A percentile compares a stretch with the other conserved stretches of the same genome.
phyloP scores from a whole-genome alignment of 495 filamentous ascomycete genomes.

The Filosporella fistucella region DNA sequence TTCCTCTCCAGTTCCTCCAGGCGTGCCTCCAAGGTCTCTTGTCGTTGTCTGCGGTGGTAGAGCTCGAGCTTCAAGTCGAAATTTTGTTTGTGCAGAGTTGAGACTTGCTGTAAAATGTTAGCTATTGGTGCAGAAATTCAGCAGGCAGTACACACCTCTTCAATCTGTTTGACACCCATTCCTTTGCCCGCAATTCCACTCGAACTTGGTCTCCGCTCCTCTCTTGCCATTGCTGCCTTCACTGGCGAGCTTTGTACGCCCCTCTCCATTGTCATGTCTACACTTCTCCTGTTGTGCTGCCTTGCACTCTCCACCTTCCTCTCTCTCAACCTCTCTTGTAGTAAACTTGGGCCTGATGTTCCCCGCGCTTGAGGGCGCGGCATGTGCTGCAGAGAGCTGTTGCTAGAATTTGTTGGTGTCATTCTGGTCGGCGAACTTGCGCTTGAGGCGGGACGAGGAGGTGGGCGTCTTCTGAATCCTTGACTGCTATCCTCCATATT shows the following conservation, averaged over 20 bases:
- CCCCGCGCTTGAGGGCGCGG: not conserved
- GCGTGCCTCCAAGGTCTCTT: conserved; percentile 51
- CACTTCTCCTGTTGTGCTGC: conserved; percentile 21
- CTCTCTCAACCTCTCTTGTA: conserved; percentile 47
- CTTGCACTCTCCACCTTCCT: conserved; percentile 42
- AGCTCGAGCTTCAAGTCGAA: conserved; percentile 88
- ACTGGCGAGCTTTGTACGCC: conserved; percentile 24
- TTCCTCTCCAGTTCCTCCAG: conserved; percentile 54
- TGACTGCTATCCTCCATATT: conserved; percentile 1
- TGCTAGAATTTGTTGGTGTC: conserved; percentile 31
- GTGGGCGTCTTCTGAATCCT: not conserved
- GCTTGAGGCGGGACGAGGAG: not conserved
- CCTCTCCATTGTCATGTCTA: conserved; percentile 6
- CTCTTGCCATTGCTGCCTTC: conserved; percentile 5
- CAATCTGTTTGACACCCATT: conserved; percentile 28
- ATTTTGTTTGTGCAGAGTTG: conserved; percentile 76
- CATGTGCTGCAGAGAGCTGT: conserved; percentile 14
- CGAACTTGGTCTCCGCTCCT: conserved; percentile 26
- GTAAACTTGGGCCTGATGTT: conserved; percentile 33
- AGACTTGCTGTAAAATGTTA: conserved; percentile 39
- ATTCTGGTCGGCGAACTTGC: conserved; percentile 14
- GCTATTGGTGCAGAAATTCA: conserved; percentile 24
- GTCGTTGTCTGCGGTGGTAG: conserved; percentile 62
- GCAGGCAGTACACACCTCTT: conserved; percentile 27
- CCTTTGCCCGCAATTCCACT: conserved; percentile 26